Evolutionary conservation across 345 rosid species (phyloP).

Genomic region (Arabidopsis suecica): DNA sequence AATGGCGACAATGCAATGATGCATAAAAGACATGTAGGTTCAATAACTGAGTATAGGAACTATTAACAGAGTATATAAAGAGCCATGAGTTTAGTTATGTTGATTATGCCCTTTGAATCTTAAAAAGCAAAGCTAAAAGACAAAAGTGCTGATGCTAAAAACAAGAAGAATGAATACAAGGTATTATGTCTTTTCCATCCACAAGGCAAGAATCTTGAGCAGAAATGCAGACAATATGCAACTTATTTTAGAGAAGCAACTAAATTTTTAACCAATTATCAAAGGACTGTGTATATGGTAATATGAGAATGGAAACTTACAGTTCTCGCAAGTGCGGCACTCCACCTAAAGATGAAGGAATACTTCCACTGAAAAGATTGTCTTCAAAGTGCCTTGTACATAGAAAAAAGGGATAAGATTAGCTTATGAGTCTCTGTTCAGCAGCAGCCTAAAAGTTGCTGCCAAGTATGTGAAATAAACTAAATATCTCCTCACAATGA

Average conservation of each 20-base stretch:
- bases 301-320: conserved; percentile 56
- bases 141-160: conserved; percentile 25
- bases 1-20: conserved; percentile 19
- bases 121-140: conserved; percentile 33
- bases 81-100: conserved; percentile 2
- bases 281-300: conserved; percentile 10
- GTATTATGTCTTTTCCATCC: conserved; percentile 18
- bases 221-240: conserved; percentile 34
- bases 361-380: conserved; percentile 66
- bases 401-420: conserved; percentile 15
- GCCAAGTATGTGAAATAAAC: conserved; percentile 8
- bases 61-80: conserved; percentile 3
- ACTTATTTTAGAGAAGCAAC: conserved; percentile 12
- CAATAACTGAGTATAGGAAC: background rate
- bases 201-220: conserved; percentile 44
- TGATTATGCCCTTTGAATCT: conserved; percentile 24
- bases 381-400: conserved; percentile 78
- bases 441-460: background rate
- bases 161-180: conserved; percentile 1
- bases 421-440: conserved; percentile 20
- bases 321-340: conserved; percentile 62
- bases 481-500: conserved; percentile 58
- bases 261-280: background rate
- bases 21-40: conserved; percentile 15
- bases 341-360: conserved; percentile 67